These are phyloP conservation scores for Heterobasidion occidentale DNA, from an alignment of 1,284 basidiomycete genomes.

Conservation along the genomic window DNA sequence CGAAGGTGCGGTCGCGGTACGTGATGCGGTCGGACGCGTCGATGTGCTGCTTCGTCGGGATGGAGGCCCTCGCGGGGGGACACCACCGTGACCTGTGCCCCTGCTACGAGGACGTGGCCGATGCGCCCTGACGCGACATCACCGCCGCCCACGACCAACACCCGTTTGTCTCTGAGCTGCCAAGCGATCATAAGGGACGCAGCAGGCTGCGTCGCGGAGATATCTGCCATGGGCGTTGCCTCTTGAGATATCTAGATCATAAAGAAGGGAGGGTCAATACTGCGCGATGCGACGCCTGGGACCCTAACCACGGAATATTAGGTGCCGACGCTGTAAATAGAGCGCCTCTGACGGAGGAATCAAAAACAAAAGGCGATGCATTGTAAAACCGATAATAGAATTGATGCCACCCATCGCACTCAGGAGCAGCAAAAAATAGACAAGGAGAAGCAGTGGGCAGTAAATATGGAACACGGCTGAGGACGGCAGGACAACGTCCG, in stretches of 20 bases:
- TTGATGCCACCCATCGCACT: no score
- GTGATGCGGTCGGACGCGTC: slow-evolving; percentile 50
- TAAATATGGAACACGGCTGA: no score
- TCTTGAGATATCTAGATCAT: background rate
- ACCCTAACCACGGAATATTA: background rate
- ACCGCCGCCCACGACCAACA: slow-evolving; percentile 88
- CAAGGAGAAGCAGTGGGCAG: no score
- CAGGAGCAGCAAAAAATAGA: no score
- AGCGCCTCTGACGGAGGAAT: no score
- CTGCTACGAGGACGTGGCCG: slow-evolving; percentile 58
- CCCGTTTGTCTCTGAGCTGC: slow-evolving; percentile 74
- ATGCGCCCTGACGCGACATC: slow-evolving; percentile 78
- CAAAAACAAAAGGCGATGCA: no score
- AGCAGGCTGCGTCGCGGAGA: background rate
- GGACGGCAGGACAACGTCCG: no score
- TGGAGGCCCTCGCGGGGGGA: slow-evolving; percentile 57
- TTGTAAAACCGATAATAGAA: no score
- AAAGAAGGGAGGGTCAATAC: background rate
- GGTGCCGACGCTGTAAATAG: background rate
- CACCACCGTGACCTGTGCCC: slow-evolving; percentile 56
- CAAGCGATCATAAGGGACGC: slow-evolving; percentile 77
- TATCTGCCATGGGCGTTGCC: background rate
- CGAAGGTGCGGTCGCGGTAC: slow-evolving; percentile 67
- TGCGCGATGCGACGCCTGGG: background rate
- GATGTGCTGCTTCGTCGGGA: slow-evolving; percentile 44